A percentile compares a stretch with the other conserved stretches of the same genome.
These are phyloP conservation scores for Fusarium sp. DNA, from an alignment of 2,329 filamentous ascomycete genomes.

Conservation along the genomic window DNA sequence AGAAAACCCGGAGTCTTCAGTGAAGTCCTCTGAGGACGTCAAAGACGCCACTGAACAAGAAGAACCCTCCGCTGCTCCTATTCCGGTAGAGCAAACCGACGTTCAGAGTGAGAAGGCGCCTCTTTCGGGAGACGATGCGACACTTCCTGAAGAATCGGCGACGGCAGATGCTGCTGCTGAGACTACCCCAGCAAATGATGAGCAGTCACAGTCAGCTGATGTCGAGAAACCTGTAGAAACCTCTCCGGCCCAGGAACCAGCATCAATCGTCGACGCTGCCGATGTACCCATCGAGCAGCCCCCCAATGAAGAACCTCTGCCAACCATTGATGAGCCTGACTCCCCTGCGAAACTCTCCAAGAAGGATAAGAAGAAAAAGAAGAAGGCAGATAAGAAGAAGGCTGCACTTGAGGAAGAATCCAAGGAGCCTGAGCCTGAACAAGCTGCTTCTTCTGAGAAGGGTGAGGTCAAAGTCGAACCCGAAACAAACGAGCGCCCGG, in stretches of 20 bases:
- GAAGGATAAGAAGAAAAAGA: slow-evolving; percentile 50
- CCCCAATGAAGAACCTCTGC: slow-evolving; percentile 19
- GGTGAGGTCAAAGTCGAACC: slow-evolving; percentile 18
- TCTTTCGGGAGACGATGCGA: slow-evolving; percentile 14
- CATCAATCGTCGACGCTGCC: slow-evolving; percentile 23
- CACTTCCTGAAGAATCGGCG: slow-evolving; percentile 25
- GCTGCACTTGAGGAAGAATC: slow-evolving; percentile 39
- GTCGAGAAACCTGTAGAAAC: slow-evolving; percentile 39
- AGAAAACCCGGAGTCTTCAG: slow-evolving; percentile 12
- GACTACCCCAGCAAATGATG: slow-evolving; percentile 33
- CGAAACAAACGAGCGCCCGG: slow-evolving; percentile 15
- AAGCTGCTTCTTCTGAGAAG: slow-evolving; percentile 28
- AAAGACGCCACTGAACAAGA: slow-evolving; percentile 18
- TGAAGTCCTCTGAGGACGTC: not conserved
- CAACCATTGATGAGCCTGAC: slow-evolving; percentile 39
- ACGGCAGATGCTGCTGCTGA: slow-evolving; percentile 27
- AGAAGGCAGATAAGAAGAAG: slow-evolving; percentile 48
- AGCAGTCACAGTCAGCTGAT: slow-evolving; percentile 44
- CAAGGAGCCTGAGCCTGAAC: slow-evolving; percentile 30
- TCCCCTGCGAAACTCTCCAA: slow-evolving; percentile 46
- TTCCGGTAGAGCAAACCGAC: slow-evolving; percentile 8
- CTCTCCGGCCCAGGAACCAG: slow-evolving; percentile 33
- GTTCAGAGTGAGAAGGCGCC: slow-evolving; percentile 13
- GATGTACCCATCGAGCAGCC: slow-evolving; percentile 24
- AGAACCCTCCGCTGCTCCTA: slow-evolving; percentile 1